Conservation (phyloP, 768 basidiomycete genomes). For the Panus rudis region DNA sequence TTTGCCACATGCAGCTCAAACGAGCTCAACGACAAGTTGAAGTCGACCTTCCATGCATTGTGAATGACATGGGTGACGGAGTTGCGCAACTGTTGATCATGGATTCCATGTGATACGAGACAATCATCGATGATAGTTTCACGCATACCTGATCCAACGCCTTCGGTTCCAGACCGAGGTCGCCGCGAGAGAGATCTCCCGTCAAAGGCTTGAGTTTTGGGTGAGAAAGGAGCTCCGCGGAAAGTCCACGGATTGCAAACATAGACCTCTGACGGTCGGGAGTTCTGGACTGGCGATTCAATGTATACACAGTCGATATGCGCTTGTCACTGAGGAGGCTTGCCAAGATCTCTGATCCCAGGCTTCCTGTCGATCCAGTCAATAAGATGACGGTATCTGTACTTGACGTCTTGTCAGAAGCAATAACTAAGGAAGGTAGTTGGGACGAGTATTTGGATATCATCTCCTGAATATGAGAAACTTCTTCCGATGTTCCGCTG, state of each 20-base stretch:
- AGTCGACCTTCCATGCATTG: slow-evolving; percentile 35
- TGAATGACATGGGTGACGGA: slow-evolving; percentile 5
- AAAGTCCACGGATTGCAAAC: slow-evolving; percentile 8
- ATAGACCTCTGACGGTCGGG: slow-evolving; percentile 1
- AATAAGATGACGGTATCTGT: slow-evolving; percentile 3
- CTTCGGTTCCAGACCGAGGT: slow-evolving; percentile 3
- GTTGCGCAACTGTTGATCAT: slow-evolving; percentile 1
- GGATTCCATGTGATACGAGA: no score
- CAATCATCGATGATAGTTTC: neutral
- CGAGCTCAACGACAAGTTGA: slow-evolving; percentile 26
- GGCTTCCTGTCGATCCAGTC: slow-evolving; percentile 12
- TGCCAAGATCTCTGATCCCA: slow-evolving; percentile 11
- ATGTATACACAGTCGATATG: slow-evolving; percentile 9
- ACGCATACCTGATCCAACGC: slow-evolving; percentile 7
- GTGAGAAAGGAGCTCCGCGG: slow-evolving; percentile 2
- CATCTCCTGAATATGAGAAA: neutral
- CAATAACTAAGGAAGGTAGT: slow-evolving; percentile 1
- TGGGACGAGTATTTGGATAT: slow-evolving; percentile 2
- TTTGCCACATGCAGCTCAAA: slow-evolving; percentile 24
- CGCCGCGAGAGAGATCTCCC: slow-evolving; percentile 2
- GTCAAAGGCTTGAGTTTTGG: slow-evolving; percentile 2
- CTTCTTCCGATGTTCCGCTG: neutral
- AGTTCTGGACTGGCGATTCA: slow-evolving; percentile 2
- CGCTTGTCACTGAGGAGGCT: slow-evolving; percentile 6
- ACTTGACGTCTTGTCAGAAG: neutral